Base-by-base conservation (phyloP, 148 eudicot genomes). In the Euryodendron excelsum region DNA sequence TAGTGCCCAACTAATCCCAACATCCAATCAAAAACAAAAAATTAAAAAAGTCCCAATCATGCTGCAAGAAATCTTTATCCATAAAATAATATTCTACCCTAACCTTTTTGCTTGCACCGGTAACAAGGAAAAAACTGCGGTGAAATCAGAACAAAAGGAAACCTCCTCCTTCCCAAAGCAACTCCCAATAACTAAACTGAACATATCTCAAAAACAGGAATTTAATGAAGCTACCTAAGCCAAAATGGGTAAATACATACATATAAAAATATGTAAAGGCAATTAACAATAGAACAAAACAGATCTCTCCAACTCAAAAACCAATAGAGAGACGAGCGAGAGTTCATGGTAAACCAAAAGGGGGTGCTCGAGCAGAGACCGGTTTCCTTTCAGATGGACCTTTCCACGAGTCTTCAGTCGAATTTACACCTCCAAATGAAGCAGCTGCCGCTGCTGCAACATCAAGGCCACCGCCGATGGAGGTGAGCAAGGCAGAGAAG, bases 401-500 rank as follows among this genome's bases (percentile, higher is more conserved):
- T 59, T 83, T 84, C 88, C 90, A 87, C 20, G 77, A 34, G 4
- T 82, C 80, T 36, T 80, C 80, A 25, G n/a, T 60, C 15, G 83
- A 68, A 56, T 69, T 66, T 55, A 69, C 74, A 14, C 73, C 56
- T 69, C 81, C 80, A 33, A 78, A 84, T 6, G 85, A 34, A 41
- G 72, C 74, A 48, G 62, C 64, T n/a, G n/a, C n/a, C 0, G 82
- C 76, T 0, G 78, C 65, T 31, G 72, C 80, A 14, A 73, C 81
- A 20, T 75, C 79, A 18, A 73, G 60, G 64, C 77, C 73, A 77
- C 74, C 79, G 18, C 85, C 85, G 0, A 88, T 81, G 11, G 92
- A 84, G 25, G 77, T 76, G 21, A 90, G 56, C 62, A 87, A 87
- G 2, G 89, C 86, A 5, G 91, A 78, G 48, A 82, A 80, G 11